Conservation (phyloP, 352 stramenopile species). For the Phytophthora fragariae region DNA sequence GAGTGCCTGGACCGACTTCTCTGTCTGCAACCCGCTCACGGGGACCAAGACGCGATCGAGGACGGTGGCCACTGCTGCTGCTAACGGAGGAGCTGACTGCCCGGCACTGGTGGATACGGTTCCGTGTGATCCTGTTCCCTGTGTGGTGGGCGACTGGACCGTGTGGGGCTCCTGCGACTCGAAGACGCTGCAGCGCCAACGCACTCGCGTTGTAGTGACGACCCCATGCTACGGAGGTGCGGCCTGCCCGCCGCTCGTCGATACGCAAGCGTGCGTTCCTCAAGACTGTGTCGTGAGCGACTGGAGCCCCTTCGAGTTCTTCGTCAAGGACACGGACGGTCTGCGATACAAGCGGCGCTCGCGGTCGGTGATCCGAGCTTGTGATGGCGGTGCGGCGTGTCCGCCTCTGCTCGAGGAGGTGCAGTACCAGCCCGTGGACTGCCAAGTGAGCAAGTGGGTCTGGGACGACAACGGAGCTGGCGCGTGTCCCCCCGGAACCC, state of each 20-base stretch:
- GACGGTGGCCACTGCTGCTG: slow-evolving; percentile 34
- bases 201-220: slow-evolving; percentile 37
- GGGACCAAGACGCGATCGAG: slow-evolving; percentile 54
- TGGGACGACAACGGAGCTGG: slow-evolving; percentile 56
- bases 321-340: slow-evolving; percentile 47
- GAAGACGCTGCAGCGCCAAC: slow-evolving; percentile 42
- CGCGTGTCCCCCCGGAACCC: slow-evolving; percentile 39
- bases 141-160: slow-evolving; percentile 47
- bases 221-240: slow-evolving; percentile 46
- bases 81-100: slow-evolving; percentile 52
- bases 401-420: slow-evolving; percentile 56
- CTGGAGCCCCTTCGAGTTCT: slow-evolving; percentile 61
- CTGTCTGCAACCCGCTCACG: slow-evolving; percentile 52
- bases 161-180: slow-evolving; percentile 45
- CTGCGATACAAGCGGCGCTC: slow-evolving; percentile 54
- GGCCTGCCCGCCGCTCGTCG: slow-evolving; percentile 44
- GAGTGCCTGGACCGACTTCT: slow-evolving; percentile 48
- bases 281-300: slow-evolving; percentile 57
- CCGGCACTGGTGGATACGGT: slow-evolving; percentile 37
- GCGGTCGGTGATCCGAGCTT: slow-evolving; percentile 39
- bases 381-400: slow-evolving; percentile 53
- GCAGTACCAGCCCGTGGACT: slow-evolving; percentile 64
- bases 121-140: slow-evolving; percentile 50
- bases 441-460: slow-evolving; percentile 59
- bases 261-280: slow-evolving; percentile 51